Base-by-base conservation (phyloP, 495 filamentous ascomycete genomes). In the Echria macrotheca region DNA sequence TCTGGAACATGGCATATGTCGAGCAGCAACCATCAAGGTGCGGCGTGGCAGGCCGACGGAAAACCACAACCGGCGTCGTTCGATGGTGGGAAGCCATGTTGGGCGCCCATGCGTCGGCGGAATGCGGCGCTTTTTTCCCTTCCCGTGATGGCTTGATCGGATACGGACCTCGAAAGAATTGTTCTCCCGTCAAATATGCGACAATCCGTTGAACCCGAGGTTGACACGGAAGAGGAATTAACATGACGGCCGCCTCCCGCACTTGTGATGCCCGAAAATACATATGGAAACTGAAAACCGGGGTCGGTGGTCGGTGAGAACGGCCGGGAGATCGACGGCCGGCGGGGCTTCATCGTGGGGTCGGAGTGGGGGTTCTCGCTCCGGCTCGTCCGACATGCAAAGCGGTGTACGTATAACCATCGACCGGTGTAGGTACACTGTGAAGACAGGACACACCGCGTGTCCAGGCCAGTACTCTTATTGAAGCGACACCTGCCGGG, bases 41-140 rank as follows among this genome's bases (percentile, higher is more conserved):
- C 4, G 38, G 3, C 38, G 38, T 7, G 38, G 15, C 17, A 19
- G 38, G 24, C 24, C 38, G 15, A 21, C 18, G 21, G 38, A 21
- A 21, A 21, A 10, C 21, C 22, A 21, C 38, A 14, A n/a, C n/a
- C 19, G 19, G 18, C 21, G 38, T 25, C 19, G n/a, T 41, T 41
- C 22, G 38, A 7, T 7, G 38, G 11, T n/a, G 4, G 38, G 4
- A 19, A n/a, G 36, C 15, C 21, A 8, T 37, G 35, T 48, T 48
- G 46, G 46, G 46, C 46, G 33, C 46, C 46, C 33, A 48, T 38
- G 46, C 46, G 40, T 38, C 44, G 44, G 46, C 36, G 35, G 14
- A 25, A 29, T 44, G 42, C 42, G 42, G 24, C 15, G n/a, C 15
- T 37, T 48, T 25, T 44, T 29, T 15, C 33, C 18, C 21, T 19